These are phyloP conservation scores for Bacidia gigantensis DNA, from an alignment of 495 filamentous ascomycete genomes.

Conservation along the genomic window DNA sequence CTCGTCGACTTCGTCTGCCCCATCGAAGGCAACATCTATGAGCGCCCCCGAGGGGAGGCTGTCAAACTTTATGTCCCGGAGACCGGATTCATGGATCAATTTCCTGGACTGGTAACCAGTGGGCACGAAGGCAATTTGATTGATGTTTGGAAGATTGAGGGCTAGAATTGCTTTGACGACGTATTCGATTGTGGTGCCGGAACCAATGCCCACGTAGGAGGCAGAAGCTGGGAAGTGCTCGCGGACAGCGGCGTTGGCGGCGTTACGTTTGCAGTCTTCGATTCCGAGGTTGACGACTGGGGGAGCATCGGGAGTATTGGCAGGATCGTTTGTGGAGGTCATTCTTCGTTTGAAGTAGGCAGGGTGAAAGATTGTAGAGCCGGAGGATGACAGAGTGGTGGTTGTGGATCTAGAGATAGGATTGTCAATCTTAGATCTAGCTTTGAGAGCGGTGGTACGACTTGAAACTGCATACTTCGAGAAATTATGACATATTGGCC, in stretches of 20 bases:
- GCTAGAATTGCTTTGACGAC: conserved; percentile 88
- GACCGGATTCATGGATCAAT: conserved; percentile 61
- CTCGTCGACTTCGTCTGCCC: conserved; percentile 92
- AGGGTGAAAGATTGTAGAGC: too few relatives aligned
- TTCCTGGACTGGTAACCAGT: conserved; percentile 77
- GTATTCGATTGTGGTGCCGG: conserved; percentile 85
- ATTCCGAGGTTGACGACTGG: conserved; percentile 25
- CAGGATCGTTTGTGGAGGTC: background rate
- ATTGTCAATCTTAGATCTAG: background rate
- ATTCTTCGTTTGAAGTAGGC: background rate
- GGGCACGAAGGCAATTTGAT: conserved; percentile 68
- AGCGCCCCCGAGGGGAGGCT: conserved; percentile 42
- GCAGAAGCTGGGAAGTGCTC: conserved; percentile 66
- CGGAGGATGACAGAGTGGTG: too few relatives aligned
- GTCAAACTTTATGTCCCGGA: conserved; percentile 67
- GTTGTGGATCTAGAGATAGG: too few relatives aligned
- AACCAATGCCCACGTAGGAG: conserved; percentile 80
- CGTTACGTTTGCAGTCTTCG: conserved; percentile 73
- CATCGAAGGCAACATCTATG: conserved; percentile 82
- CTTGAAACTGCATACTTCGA: background rate
- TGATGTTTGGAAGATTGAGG: conserved; percentile 40
- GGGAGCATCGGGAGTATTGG: conserved; percentile 11
- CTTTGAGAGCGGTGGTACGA: background rate
- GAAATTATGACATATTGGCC: background rate
- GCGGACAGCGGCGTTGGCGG: conserved; percentile 68